Percentiles rank a stretch among this genome's conserved stretches.
phyloP scores from a whole-genome alignment of 208 protist genomes.

The Porcisia hertigi region DNA sequence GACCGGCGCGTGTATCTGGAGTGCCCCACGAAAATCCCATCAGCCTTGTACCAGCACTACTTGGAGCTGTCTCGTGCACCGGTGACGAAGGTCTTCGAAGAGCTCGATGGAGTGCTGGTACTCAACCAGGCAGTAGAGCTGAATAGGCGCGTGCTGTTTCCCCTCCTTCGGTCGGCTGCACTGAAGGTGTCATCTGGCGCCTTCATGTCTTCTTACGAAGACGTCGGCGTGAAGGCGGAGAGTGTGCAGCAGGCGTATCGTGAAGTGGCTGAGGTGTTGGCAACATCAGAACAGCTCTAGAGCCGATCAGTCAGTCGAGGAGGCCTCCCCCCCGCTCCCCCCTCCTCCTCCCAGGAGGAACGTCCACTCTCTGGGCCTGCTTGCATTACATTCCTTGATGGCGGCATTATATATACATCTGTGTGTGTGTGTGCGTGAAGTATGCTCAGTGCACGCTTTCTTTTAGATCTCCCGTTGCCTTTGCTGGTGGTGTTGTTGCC shows the following conservation, averaged over 20 bases:
- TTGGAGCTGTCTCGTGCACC: conserved; percentile 38
- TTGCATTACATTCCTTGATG: no score
- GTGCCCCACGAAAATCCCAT: conserved; percentile 30
- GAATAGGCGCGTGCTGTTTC: conserved; percentile 64
- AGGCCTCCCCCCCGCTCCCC: no score
- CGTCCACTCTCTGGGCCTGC: not conserved
- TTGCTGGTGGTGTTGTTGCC: not conserved
- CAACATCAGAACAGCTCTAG: conserved; percentile 47
- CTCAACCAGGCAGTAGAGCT: conserved; percentile 80
- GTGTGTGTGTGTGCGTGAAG: not conserved
- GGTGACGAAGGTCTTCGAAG: conserved; percentile 43
- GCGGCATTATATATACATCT: not conserved
- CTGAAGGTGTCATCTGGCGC: conserved; percentile 82
- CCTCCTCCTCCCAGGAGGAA: not conserved
- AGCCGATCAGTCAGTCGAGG: not conserved
- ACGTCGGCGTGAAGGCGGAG: conserved; percentile 60
- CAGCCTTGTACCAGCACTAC: conserved; percentile 40
- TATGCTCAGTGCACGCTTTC: not conserved
- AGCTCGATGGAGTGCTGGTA: conserved; percentile 71
- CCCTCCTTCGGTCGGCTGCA: conserved; percentile 71
- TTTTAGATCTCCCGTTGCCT: not conserved
- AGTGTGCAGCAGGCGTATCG: conserved; percentile 61
- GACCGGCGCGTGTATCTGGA: conserved; percentile 26
- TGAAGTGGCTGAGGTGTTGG: conserved; percentile 61
- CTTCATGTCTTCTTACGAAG: conserved; percentile 75